Base-by-base conservation (phyloP, 1,284 basidiomycete genomes). In the Pascua sp. region DNA sequence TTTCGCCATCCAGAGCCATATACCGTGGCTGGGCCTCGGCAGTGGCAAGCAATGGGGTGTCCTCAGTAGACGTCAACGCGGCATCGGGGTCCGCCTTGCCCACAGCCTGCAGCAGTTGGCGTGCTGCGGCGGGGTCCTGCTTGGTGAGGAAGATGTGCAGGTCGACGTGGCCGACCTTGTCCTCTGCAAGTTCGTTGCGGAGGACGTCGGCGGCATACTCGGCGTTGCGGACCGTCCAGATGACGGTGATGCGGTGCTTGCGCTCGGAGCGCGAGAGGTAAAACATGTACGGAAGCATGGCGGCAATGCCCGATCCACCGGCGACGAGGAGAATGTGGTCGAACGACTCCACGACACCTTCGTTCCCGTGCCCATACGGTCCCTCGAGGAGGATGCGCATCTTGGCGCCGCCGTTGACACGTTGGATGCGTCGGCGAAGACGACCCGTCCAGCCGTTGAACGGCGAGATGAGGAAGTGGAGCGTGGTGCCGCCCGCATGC, bases 281-380 rank as follows among this genome's bases (percentile, higher is more conserved):
- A n/a, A 56, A 52, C n/a, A 69, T 49, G 49, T 69, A 68, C 3
- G 69, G 67, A 24, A 71, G 54, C 37, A 67, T 54, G 4, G 67
- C 63, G 12, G 69, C 65, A 37, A 71, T 67, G 13, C 69, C 69
- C 15, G 59, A 66, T 5, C 69, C 69, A 8, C 69, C 69, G 1
- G 68, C 68, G 18, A 68, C 42, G 13, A 71, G 54, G 10, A 67
- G 47, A 38, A 67, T 51, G 47, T 60, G 51, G 32, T 69, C 67
- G 43, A 55, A 73, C 16, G 43, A 50, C 2, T 63, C 50, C 2
- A 73, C 42, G 1, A 32, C 24, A 32, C 24, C 24, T 32, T 59
- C 57, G 18, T 62, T 47, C 11, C 52, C 36, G 18, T 55, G 55
- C 11, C 71, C 71, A 51, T 73, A 73, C 4, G 71, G 70, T 8